A percentile compares a stretch with the other conserved stretches of the same genome.
phyloP scores from a whole-genome alignment of 345 rosid species.

The Eutrema yunnanense region DNA sequence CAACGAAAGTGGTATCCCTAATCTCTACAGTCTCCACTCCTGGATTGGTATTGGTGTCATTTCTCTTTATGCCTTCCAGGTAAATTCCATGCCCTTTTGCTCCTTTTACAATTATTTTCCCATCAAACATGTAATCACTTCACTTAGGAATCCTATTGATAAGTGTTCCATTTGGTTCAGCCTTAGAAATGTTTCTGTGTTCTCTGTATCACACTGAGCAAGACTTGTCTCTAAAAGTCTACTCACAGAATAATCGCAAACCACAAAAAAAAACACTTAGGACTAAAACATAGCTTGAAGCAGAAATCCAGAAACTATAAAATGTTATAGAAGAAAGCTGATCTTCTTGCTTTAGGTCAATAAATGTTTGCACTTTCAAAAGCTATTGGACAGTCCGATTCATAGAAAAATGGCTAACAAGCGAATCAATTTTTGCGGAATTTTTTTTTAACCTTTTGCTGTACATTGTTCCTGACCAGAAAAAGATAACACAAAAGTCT shows the following conservation, averaged over 20 bases:
- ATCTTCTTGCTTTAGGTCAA: neutral
- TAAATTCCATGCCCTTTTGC: conserved; percentile 22
- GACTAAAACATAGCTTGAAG: neutral
- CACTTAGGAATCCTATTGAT: neutral
- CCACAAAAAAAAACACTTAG: neutral
- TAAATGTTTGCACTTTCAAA: neutral
- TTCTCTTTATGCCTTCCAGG: conserved; percentile 84
- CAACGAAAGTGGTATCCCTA: conserved; percentile 67
- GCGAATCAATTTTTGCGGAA: neutral
- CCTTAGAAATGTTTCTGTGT: neutral
- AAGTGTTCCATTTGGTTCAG: neutral
- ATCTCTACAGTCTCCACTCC: conserved; percentile 92
- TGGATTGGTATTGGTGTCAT: conserved; percentile 87
- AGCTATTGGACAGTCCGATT: neutral
- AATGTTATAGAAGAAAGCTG: neutral
- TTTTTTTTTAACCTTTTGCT: neutral
- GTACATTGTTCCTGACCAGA: neutral
- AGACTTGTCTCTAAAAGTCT: neutral
- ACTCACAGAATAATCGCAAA: neutral
- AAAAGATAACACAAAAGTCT: neutral
- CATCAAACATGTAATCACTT: neutral
- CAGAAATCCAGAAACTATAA: neutral
- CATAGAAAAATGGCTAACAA: neutral
- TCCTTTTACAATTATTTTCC: neutral
- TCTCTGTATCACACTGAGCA: neutral